Evolutionary conservation across 441 rosid species (phyloP).

Genomic region (Populus trichocarpa): DNA sequence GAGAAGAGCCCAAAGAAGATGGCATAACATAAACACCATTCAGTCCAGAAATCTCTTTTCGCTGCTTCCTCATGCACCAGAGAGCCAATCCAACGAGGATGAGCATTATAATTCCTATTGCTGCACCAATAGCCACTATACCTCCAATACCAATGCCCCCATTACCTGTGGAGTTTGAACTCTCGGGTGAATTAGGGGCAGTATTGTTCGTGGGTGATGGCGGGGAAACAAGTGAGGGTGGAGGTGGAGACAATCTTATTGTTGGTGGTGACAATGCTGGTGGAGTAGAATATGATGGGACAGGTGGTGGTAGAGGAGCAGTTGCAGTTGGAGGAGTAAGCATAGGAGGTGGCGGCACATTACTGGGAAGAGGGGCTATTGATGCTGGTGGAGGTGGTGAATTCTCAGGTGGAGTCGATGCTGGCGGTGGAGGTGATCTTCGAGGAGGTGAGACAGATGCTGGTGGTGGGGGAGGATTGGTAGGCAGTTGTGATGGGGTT

Average conservation of each 20-base stretch:
- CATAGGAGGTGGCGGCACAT: constrained; percentile 30
- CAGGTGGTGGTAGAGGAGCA: constrained; percentile 30
- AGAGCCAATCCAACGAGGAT: constrained; percentile 49
- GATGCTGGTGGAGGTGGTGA: background rate
- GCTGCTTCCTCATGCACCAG: constrained; percentile 54
- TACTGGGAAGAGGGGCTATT: constrained; percentile 11
- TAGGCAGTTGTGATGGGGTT: background rate
- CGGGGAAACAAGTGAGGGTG: constrained; percentile 31
- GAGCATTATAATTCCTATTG: constrained; percentile 46
- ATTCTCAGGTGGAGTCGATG: too few relatives aligned
- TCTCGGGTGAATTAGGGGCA: constrained; percentile 30
- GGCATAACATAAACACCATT: constrained; percentile 63
- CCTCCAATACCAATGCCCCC: constrained; percentile 37
- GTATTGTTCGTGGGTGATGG: constrained; percentile 21
- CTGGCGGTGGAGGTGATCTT: background rate
- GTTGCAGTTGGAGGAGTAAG: constrained; percentile 18
- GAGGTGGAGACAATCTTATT: constrained; percentile 35
- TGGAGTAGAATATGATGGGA: constrained; percentile 44
- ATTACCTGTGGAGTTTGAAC: constrained; percentile 23
- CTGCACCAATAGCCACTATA: constrained; percentile 48
- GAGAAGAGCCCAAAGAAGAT: constrained; percentile 47
- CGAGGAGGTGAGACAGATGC: constrained; percentile 13
- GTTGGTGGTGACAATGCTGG: constrained; percentile 34
- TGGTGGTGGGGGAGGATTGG: constrained; percentile 9
- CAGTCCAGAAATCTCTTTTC: constrained; percentile 36